Percentiles rank a stretch among this genome's conserved stretches.
Evolutionary conservation across 2,329 filamentous ascomycete genomes (phyloP).

Genomic region (Bisporella sp.): DNA sequence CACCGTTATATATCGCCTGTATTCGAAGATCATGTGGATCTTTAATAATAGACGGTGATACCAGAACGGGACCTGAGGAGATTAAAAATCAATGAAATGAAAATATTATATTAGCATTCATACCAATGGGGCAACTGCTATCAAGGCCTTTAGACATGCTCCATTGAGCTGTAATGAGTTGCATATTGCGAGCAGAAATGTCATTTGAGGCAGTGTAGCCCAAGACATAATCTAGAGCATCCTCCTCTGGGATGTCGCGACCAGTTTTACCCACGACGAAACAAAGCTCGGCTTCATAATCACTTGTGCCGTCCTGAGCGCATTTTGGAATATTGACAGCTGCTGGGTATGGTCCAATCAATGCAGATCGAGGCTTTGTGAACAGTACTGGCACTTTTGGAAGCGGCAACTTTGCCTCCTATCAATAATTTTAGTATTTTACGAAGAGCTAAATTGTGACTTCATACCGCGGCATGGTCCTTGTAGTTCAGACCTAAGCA

Average conservation of each 20-base stretch:
- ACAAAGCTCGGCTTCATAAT: conserved; percentile 41
- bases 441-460: not conserved
- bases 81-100: no score
- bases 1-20: conserved; percentile 39
- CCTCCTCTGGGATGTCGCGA: conserved; percentile 31
- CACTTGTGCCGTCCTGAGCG: conserved; percentile 24
- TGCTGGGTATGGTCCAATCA: conserved; percentile 23
- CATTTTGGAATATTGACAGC: conserved; percentile 24
- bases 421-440: no score
- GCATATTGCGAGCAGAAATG: conserved; percentile 32
- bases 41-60: conserved; percentile 15
- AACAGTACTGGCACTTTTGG: conserved; percentile 26
- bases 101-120: no score
- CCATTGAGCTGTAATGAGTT: conserved; percentile 37
- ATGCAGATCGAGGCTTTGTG: conserved; percentile 24
- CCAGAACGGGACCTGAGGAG: conserved; percentile 27
- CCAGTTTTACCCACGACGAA: conserved; percentile 34
- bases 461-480: conserved; percentile 26
- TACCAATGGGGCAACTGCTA: conserved; percentile 36
- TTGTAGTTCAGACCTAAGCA: conserved; percentile 28
- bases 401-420: conserved; percentile 9
- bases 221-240: conserved; percentile 34
- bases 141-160: conserved; percentile 37
- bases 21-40: conserved; percentile 26
- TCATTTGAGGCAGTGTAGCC: conserved; percentile 38